Base-by-base conservation (phyloP, 805 yeast genomes). In the Saccharomycopsis vini region DNA sequence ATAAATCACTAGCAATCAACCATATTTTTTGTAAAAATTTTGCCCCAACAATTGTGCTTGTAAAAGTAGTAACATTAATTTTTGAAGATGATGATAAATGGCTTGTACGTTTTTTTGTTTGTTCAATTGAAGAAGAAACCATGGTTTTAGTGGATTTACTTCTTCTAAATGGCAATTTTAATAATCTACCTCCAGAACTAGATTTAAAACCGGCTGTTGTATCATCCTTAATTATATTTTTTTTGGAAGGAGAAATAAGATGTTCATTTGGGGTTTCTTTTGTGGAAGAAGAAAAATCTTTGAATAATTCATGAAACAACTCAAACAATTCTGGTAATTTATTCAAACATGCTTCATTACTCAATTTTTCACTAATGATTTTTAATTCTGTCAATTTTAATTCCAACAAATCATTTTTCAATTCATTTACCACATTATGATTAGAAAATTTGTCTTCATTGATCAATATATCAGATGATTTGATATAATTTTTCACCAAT, bases 321-420 rank as follows among this genome's bases (percentile, higher is more conserved):
- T 66, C 71, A 52, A 87, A 81, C 7, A 85, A 68, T 36, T 75
- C 86, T 2, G 83, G 73, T n/a, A 88, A 57, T 40, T 69, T 66
- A 34, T 79, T 85, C 47, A 85, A 58, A 0, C 87, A 76, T 35
- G 72, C 72, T 23, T 69, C 64, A 1, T 70, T 61, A 5, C 87
- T 90, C 45, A 72, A 67, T 3, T 73, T 63, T 4, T 75, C 68
- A 54, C 82, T 88, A 42, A 77, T 62, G n/a, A 86, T 64, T 1
- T 85, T 77, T 30, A 87, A 62, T 53, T 81, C 85, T 0, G 95
- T 81, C 61, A 83, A 68, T 53, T 83, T 83, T 57, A 87, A 67
- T 56, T 85, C 84, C 42, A 79, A 56, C 44, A 78, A 70, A 35
- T 44, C 46, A 5, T 35, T 39, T 39, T 45, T 42, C 33, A 29